phyloP scores from a whole-genome alignment of 1,284 basidiomycete genomes.

The Leccinum variabile region DNA sequence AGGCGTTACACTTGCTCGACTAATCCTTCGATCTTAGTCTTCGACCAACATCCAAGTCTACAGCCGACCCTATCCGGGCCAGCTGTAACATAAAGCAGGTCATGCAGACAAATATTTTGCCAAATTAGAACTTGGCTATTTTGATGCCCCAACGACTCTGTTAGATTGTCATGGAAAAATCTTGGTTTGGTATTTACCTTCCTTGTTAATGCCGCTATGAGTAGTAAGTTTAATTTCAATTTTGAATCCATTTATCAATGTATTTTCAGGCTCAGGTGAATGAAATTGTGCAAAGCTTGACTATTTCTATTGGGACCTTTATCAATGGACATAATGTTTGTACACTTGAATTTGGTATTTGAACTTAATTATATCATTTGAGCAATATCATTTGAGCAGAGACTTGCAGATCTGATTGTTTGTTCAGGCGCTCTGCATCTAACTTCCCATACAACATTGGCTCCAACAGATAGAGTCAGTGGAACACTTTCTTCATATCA shows the following conservation, averaged over 20 bases:
- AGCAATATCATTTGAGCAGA: background rate
- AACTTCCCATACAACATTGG: background rate
- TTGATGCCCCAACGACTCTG: background rate
- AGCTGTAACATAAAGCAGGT: too few species aligned
- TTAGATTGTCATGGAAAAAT: background rate
- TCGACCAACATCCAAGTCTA: too few species aligned
- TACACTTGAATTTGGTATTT: background rate
- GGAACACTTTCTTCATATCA: background rate
- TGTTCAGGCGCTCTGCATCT: background rate
- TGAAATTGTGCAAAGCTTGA: background rate
- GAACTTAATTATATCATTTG: background rate
- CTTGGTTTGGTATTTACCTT: background rate
- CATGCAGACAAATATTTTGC: background rate
- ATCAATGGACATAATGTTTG: background rate
- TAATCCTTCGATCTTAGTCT: too few species aligned
- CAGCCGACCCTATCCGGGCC: too few species aligned
- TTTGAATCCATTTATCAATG: background rate
- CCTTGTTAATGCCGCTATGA: background rate
- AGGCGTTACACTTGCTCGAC: too few species aligned
- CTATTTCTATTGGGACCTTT: background rate
- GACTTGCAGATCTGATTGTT: background rate
- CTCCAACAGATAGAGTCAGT: background rate
- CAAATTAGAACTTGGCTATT: background rate
- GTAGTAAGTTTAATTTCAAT: background rate
- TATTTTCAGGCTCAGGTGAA: background rate